Evolutionary conservation across 2,329 filamentous ascomycete species (phyloP), one percentile per base, ranked within the genome.

Genomic region (Ophioceras dolichostomum): DNA sequence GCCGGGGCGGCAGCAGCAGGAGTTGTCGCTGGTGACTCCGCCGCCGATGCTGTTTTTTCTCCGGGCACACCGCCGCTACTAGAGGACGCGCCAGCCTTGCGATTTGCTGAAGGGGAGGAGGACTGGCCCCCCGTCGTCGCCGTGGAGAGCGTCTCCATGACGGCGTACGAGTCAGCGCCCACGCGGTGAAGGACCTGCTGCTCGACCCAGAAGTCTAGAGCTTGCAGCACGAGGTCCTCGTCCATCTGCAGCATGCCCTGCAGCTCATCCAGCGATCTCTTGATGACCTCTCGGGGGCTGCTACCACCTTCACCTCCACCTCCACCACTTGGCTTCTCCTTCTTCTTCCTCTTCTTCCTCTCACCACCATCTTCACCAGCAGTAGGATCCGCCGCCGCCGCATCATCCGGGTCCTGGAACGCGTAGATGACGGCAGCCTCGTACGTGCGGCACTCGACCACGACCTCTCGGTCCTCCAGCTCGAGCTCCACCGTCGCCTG

Each of bases 401-500:
- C n/a, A n/a, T n/a, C n/a, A 7, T 27, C 21, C 7, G 65, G 56
- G 3, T 60, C 60, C 42, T 83, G 70, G 53, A 96, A 96, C 1
- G 83, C 81, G 53, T 87, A 78, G 41, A 96, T 86, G 27, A 95
- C 81, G 7, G 81, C 82, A 5, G 88, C 87, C 57, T 94, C 84
- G 67, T 86, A 93, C 1, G 85, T 85, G 42, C 75, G 78, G 39
- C 87, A 80, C 27, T 86, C 77, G 38, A 83, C 70, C 13, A 68
- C 62, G 39, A 94, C 67, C 0, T 70, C 74, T 17, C 91, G 79
- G 57, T 96, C 91, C 46, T 81, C 73, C 2, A 98, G 66, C 46
- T 89, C 82, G 2, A 98, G 69, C 44, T 84, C 82, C 8, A 98
- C 78, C 1, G 72, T 79, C 12, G 84, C 85, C 42, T 80, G 77